Base-by-base conservation (phyloP, 1,284 basidiomycete genomes). In the Takashimella koratensis region DNA sequence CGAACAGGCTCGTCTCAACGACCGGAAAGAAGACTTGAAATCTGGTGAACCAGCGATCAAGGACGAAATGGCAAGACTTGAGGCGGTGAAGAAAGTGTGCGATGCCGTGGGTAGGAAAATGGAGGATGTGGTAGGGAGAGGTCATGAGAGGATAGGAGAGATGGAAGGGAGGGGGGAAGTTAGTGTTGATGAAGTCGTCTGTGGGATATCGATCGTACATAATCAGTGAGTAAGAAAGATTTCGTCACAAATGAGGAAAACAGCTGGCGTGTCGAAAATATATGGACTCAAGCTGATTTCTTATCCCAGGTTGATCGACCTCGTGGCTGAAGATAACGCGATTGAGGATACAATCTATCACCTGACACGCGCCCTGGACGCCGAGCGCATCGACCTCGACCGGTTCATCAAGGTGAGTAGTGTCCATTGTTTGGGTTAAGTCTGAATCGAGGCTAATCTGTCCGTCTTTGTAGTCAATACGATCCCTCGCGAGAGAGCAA, bases 281-380 rank as follows among this genome's bases (percentile, higher is more conserved):
- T n/a, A n/a, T n/a, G n/a, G n/a, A n/a, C n/a, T n/a, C n/a, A n/a
- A n/a, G n/a, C 23, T 42, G 8, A 19, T 47, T 20, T 27, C 22
- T 23, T n/a, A n/a, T n/a, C n/a, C 10, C 69, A 97, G 94, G 75
- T 79, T 98, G 22, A 84, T 98, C 61, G 90, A 96, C 70, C 81
- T 98, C 21, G 86, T 97, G 5, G 93, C 96, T n/a, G 96, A 98
- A 73, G 96, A 98, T 74, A 93, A 94, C 65, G 93, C 95, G 0
- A 91, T 98, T 65, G 93, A 97, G 74, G 96, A 98, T 75, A 95
- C 95, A 23, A 87, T 98, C 56, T 98, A 98, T 77, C 94, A 98
- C 72, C 82, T 99, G 49, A 91, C 94, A 53, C 84, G 94, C 53
- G 95, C 93, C 3, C 79, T 99, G 59, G 95, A 95, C 68, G 82